A percentile compares a stretch with the other conserved stretches of the same genome.
Conservation (phyloP, 2,329 filamentous ascomycete genomes). For the Neoscytalidium dimidiatum region DNA sequence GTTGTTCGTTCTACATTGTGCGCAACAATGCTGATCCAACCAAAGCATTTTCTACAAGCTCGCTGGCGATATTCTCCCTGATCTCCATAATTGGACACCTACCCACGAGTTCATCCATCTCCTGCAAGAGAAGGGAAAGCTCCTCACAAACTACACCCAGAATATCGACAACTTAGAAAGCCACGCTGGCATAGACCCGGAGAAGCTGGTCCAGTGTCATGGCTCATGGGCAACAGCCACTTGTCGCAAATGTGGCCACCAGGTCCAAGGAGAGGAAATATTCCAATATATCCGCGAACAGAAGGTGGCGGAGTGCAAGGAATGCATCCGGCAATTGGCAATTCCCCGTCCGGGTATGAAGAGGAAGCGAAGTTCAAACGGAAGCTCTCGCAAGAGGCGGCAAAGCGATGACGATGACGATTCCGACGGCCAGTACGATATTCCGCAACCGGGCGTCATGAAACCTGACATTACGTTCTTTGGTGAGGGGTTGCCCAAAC, state of each 20-base stretch:
- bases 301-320: slow-evolving; percentile 74
- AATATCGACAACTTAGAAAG: slow-evolving; percentile 97
- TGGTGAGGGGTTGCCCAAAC: slow-evolving; percentile 82
- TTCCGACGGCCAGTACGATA: slow-evolving; percentile 63
- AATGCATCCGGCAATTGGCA: slow-evolving; percentile 62
- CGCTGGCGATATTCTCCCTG: slow-evolving; percentile 85
- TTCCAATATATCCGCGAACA: slow-evolving; percentile 77
- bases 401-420: slow-evolving; percentile 59
- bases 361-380: slow-evolving; percentile 55
- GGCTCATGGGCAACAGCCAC: slow-evolving; percentile 92
- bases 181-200: slow-evolving; percentile 75
- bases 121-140: slow-evolving; percentile 82
- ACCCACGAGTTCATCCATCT: slow-evolving; percentile 93
- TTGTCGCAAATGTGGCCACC: slow-evolving; percentile 78
- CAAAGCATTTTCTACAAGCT: slow-evolving; percentile 78
- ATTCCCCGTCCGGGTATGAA: slow-evolving; percentile 51
- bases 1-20: background rate
- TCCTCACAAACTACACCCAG: slow-evolving; percentile 96
- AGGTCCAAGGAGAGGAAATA: slow-evolving; percentile 74
- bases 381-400: slow-evolving; percentile 44
- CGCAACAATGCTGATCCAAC: background rate
- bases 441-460: slow-evolving; percentile 77
- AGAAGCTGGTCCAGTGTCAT: slow-evolving; percentile 92
- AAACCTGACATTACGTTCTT: slow-evolving; percentile 99
- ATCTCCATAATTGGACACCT: slow-evolving; percentile 77